Base-by-base conservation (phyloP, 108 stramenopile species). In the Pseudonitzschia pungens region DNA sequence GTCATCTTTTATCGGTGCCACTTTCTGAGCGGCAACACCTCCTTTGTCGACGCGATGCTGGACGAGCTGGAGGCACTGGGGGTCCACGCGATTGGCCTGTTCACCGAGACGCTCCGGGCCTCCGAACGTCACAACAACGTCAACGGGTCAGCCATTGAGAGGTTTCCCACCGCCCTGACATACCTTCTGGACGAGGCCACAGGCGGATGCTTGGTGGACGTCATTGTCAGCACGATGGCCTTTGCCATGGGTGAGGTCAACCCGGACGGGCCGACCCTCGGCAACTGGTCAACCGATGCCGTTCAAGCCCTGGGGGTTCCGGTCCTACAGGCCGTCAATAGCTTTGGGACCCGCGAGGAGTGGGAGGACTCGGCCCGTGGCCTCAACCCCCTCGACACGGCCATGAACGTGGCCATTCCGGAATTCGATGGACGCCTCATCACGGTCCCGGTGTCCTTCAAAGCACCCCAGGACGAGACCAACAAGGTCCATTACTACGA, bases 391-490 rank as follows among this genome's bases (percentile, higher is more conserved):
- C 60, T 62, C 36, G 60, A 62, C 31, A 62, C 32, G 20, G 60
- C 60, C 32, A 62, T 62, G 60, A 62, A 62, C 36, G 60, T 62
- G 16, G 60, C 60, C 60, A 62, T 62, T 40, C 60, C 60, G 60
- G 60, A 62, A 40, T 62, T 62, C 60, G 60, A 62, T 18, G 60
- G 60, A 18, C 29, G 60, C 6, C 26, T 62, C 60, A 62, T 62
- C 26, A 62, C 32, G 11, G 60, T 62, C 3, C 60, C 60, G n/a
- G n/a, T 62, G 14, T 62, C 60, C 8, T 62, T 62, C 20, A 31
- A 33, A 16, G 60, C 60, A 9, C 60, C 60, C 27, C 60, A 62
- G 36, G 60, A 62, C 36, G 60, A 62, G n/a, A 62, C 29, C 60
- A 31, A 62, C 29, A 62, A 31, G 28, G 60, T 62, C 27, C 32